A percentile compares a stretch with the other conserved stretches of the same genome.
Evolutionary conservation across 1,284 basidiomycete species (phyloP).

Genomic region (Naganishia sp.): DNA sequence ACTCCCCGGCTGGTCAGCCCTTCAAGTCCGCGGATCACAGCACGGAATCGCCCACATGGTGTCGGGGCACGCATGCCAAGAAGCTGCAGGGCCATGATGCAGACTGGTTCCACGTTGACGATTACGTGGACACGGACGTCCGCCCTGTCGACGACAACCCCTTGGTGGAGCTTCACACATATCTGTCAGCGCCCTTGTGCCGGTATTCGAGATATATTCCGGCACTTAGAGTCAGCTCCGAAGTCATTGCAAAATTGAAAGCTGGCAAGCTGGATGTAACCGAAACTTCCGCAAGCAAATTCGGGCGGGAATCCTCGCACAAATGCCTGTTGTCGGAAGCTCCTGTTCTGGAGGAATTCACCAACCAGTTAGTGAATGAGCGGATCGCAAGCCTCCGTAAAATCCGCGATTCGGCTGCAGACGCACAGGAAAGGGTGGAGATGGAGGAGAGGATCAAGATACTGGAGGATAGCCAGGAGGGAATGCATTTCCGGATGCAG

Average conservation of each 20-base stretch:
- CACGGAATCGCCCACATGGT: slow-evolving; percentile 1
- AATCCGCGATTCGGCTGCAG: neutral
- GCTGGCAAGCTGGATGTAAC: slow-evolving; percentile 32
- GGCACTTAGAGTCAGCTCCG: slow-evolving; percentile 49
- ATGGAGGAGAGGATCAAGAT: slow-evolving; percentile 27
- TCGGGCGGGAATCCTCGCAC: slow-evolving; percentile 84
- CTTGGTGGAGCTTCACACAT: slow-evolving; percentile 68
- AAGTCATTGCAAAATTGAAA: slow-evolving; percentile 36
- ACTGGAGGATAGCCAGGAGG: slow-evolving; percentile 38
- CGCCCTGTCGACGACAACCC: slow-evolving; percentile 61
- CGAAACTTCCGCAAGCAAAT: slow-evolving; percentile 65
- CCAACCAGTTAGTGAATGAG: slow-evolving; percentile 64
- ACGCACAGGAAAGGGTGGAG: neutral
- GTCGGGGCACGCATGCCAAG: slow-evolving; percentile 36
- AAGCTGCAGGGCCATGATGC: slow-evolving; percentile 48
- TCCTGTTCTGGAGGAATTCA: slow-evolving; percentile 68
- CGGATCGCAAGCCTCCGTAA: slow-evolving; percentile 53
- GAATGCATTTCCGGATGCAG: slow-evolving; percentile 40
- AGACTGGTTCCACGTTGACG: slow-evolving; percentile 76
- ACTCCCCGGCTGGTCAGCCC: slow-evolving; percentile 55
- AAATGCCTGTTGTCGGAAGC: slow-evolving; percentile 73
- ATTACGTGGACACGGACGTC: slow-evolving; percentile 81
- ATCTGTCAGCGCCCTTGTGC: slow-evolving; percentile 77
- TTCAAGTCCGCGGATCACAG: slow-evolving; percentile 22
- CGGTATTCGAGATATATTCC: slow-evolving; percentile 70